Evolutionary conservation across 768 basidiomycete species (phyloP), one percentile per base, ranked within the genome.

Genomic region (Phlebiopsis gigantea): DNA sequence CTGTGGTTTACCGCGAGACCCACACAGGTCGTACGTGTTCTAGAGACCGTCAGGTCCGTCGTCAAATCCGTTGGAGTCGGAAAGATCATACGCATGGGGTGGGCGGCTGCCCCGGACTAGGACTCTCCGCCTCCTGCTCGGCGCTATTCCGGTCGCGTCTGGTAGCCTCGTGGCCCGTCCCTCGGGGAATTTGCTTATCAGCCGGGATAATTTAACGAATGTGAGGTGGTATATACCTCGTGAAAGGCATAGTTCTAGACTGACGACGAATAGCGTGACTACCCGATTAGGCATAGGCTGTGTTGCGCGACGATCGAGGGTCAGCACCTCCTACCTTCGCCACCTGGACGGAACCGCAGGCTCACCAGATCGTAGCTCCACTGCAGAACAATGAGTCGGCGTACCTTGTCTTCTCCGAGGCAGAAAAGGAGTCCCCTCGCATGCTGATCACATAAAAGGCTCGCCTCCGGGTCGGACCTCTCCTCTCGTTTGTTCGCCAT

Each of bases 161-260:
- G 10, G 58, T 59, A 59, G 58, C 58, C 58, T 59, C 58, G 41
- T 59, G 58, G 43, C 39, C 31, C 28, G n/a, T 17, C 51, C 47
- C 31, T 17, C 56, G 28, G 17, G n/a, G 28, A 26, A 59, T 55
- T 59, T 53, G 58, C 43, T 31, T 21, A 45, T 34, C 34, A 29
- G 7, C n/a, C n/a, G n/a, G n/a, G n/a, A n/a, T n/a, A n/a, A n/a
- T n/a, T n/a, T n/a, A n/a, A n/a, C n/a, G n/a, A n/a, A n/a, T n/a
- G n/a, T n/a, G n/a, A n/a, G n/a, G n/a, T n/a, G n/a, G n/a, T n/a
- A n/a, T n/a, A n/a, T n/a, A n/a, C n/a, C 50, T 57, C 24, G 41
- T 45, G 50, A 57, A 46, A 54, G 52, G 45, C 52, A n/a, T n/a
- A n/a, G 48, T 55, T 59, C 58, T 46, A 59, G 58, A 46, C 58